Evolutionary conservation across 768 basidiomycete genomes (phyloP).

Genomic region (Thelephora ganbajun): DNA sequence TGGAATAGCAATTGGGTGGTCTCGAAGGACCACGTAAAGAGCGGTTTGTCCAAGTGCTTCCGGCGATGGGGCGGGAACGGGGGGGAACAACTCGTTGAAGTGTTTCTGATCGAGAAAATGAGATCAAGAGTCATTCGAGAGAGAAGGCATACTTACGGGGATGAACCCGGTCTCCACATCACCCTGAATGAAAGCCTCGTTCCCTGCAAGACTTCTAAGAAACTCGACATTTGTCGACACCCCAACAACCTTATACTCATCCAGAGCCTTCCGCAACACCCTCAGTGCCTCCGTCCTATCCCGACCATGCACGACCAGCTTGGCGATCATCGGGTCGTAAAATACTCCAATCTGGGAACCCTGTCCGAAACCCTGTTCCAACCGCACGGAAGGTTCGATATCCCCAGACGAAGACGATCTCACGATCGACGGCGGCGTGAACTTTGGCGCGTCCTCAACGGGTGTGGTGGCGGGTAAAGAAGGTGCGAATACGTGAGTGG

Average conservation of each 20-base stretch:
- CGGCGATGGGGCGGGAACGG: constrained; percentile 38
- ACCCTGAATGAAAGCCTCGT: constrained; percentile 59
- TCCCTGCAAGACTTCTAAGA: constrained; percentile 60
- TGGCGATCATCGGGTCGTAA: constrained; percentile 88
- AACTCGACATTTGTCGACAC: constrained; percentile 90
- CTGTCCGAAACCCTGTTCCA: constrained; percentile 80
- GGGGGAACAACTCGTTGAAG: constrained; percentile 67
- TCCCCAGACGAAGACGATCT: constrained; percentile 5
- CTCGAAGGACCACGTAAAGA: constrained; percentile 58
- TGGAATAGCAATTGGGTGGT: constrained; percentile 23
- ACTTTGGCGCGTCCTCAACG: not conserved
- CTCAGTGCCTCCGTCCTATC: constrained; percentile 78
- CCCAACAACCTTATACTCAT: constrained; percentile 84
- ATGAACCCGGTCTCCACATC: constrained; percentile 93
- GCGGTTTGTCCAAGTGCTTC: constrained; percentile 69
- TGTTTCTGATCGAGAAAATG: constrained; percentile 49
- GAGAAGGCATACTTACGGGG: constrained; percentile 30
- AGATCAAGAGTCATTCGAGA: not conserved
- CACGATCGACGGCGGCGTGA: constrained; percentile 7
- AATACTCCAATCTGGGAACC: constrained; percentile 76
- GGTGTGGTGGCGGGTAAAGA: constrained; percentile 18
- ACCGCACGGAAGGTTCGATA: constrained; percentile 53
- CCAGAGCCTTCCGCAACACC: constrained; percentile 65
- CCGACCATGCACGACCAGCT: constrained; percentile 78
- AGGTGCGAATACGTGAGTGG: constrained; percentile 58